Base-by-base conservation (phyloP, 441 rosid genomes). In the Erysimum cheiri region DNA sequence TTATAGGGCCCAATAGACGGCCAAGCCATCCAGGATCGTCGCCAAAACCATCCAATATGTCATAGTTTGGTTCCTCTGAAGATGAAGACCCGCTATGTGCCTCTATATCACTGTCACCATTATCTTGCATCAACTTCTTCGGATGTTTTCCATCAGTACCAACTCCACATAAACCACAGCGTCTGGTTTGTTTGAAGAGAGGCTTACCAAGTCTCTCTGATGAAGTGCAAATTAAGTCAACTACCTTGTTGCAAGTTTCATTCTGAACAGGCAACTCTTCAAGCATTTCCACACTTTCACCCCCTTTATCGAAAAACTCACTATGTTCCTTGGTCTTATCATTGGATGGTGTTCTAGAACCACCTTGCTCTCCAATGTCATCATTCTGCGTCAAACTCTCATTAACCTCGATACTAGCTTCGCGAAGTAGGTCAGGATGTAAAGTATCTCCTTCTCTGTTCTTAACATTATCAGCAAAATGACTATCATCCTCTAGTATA, bases 21-120 rank as follows among this genome's bases (percentile, higher is more conserved):
- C 98, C 99, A 76, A 95, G 96, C 99, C 99, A 95, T 36, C 90
- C 94, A 57, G 98, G 86, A 74, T 88, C 99, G 66, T 95, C 92
- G 48, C 94, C 93, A 75, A 95, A 95, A 79, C 99, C 99, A 86
- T 95, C 99, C 90, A 92, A 84, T 67, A 85, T 70, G 76, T 92
- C 98, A 80, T 90, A 92, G 80, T 80, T 87, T 60, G 88, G 85
- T 63, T 92, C 98, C 72, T 80, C 91, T 37, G 97, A 90, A 55
- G 96, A 90, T 43, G 99, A 88, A 67, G 94, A 89, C 52, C 92
- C 92, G 19, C 96, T 82, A 76, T 83, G 86, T 56, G 82, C 80
- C 80, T 92, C 99, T 52, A 81, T 74, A 63, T 90, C 97, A 58
- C 98, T 95, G n/a, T 88, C 96, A 71, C 83, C 89, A 44, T 68